Conservation (phyloP, 2,329 filamentous ascomycete species). For the Phyllachora maydis region DNA sequence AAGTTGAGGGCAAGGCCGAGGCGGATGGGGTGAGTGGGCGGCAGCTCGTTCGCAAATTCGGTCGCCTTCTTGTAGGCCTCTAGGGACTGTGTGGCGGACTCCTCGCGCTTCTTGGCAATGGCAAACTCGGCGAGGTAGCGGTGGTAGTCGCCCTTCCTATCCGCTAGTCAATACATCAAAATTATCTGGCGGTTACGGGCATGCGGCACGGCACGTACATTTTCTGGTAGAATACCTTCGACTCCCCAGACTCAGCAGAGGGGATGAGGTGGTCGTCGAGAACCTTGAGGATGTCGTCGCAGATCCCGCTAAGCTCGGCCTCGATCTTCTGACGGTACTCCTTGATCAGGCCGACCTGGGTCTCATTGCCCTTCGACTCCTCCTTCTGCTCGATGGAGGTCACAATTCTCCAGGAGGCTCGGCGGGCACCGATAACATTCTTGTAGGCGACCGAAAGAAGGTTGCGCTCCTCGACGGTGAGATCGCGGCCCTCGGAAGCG, state of each 20-base stretch:
- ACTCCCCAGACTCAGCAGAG: constrained; percentile 86
- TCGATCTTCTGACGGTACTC: constrained; percentile 99
- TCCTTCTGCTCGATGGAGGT: constrained; percentile 99
- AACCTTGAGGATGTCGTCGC: constrained; percentile 89
- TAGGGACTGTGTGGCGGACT: constrained; percentile 78
- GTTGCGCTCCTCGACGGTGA: constrained; percentile 90
- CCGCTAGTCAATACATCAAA: no score
- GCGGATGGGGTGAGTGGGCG: constrained; percentile 82
- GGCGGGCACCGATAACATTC: constrained; percentile 93
- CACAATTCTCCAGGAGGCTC: constrained; percentile 96
- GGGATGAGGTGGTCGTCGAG: constrained; percentile 88
- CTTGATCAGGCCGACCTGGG: constrained; percentile 81
- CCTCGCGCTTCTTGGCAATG: constrained; percentile 85
- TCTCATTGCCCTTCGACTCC: constrained; percentile 93
- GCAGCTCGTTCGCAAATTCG: constrained; percentile 76
- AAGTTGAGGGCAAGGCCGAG: constrained; percentile 87
- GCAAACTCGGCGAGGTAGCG: constrained; percentile 97
- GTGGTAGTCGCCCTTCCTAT: constrained; percentile 98
- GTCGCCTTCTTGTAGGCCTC: constrained; percentile 94
- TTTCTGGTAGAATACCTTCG: constrained; percentile 99
- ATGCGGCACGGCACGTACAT: constrained; percentile 36
- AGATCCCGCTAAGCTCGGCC: constrained; percentile 89
- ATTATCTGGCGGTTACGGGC: no score
- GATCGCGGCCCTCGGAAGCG: constrained; percentile 66
- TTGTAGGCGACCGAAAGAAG: constrained; percentile 96